A percentile compares a stretch with the other conserved stretches of the same genome.
Conservation (phyloP, 2,329 filamentous ascomycete genomes). For the Plenodomus lindquistii region DNA sequence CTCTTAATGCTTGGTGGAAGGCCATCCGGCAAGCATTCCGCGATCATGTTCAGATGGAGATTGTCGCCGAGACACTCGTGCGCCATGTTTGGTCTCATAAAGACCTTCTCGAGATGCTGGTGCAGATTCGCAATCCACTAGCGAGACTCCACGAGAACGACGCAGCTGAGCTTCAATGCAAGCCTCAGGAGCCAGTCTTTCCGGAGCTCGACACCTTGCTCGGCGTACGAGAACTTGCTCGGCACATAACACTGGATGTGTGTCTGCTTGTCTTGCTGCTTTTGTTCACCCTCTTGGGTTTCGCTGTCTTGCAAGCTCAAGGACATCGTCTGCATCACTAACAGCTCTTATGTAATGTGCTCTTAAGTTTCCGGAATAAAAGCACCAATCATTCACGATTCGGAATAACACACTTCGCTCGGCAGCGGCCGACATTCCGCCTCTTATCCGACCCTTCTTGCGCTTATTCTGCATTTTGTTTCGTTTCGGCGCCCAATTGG, state of each 20-base stretch:
- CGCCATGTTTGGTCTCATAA: constrained; percentile 10
- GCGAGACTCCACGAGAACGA: constrained; percentile 13
- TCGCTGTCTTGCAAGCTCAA: not conserved
- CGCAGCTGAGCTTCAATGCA: constrained; percentile 15
- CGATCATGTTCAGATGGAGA: not conserved
- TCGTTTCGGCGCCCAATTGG: not conserved
- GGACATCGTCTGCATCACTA: not conserved
- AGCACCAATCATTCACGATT: constrained; percentile 6
- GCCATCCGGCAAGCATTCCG: constrained; percentile 14
- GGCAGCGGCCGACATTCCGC: constrained; percentile 22
- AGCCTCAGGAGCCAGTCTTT: constrained; percentile 14
- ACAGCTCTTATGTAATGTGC: not conserved
- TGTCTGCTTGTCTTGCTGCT: not conserved
- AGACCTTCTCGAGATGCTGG: constrained; percentile 15
- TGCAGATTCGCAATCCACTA: constrained; percentile 19
- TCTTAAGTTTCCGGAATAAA: not conserved
- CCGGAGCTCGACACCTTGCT: constrained; percentile 5
- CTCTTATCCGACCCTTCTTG: constrained; percentile 13
- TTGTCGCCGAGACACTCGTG: constrained; percentile 16
- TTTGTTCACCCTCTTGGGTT: not conserved
- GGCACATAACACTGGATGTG: not conserved
- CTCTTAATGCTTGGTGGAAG: constrained; percentile 9
- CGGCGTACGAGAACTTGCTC: not conserved
- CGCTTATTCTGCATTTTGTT: no score
- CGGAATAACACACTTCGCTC: constrained; percentile 5